Base-by-base conservation (phyloP, 179 eudicot species). In the Beta lomatogona region DNA sequence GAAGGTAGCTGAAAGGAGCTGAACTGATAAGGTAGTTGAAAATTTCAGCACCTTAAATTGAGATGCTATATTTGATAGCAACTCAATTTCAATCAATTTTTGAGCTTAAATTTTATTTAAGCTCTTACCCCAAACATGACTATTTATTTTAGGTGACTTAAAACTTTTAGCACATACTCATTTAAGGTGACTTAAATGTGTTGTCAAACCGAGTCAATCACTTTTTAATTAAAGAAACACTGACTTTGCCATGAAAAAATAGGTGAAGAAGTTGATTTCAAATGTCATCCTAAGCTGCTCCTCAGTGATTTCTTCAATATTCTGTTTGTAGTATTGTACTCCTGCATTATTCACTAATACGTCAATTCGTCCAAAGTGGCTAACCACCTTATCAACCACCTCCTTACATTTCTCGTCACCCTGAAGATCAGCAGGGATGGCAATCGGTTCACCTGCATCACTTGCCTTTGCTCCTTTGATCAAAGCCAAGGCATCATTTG, bases 371-470 rank as follows among this genome's bases (percentile, higher is more conserved):
- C 89, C 87, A 8, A 54, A 86, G 0, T 58, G 78, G 15, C 31
- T 58, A 16, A 79, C 73, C 18, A 86, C 85, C 68, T 81, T 70
- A 6, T 86, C 88, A 2, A 86, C 76, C 4, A 86, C 86, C 44
- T 36, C 72, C 53, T 79, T 79, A 79, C 86, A 81, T 8, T 75
- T 65, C 31, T 78, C 76, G 11, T 81, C 85, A 13, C 31, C 71
- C 4, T 90, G 92, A 41, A 92, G 79, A 71, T 92, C 93, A 0
- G 89, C 79, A 1, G 95, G 82, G 3, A 92, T 78, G 1, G 94
- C 86, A 5, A 91, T 82, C 0, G 94, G 97, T 45, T 86, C 92
- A 52, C 86, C 82, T 0, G 89, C 92, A 41, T 79, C 87, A 0
- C 78, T 48, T 8, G 48, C 59, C 74, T 87, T 90, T 15, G 87